A percentile compares a stretch with the other conserved stretches of the same genome.
phyloP scores from a whole-genome alignment of 768 basidiomycete genomes.

The Termitomyces bulborhizus region DNA sequence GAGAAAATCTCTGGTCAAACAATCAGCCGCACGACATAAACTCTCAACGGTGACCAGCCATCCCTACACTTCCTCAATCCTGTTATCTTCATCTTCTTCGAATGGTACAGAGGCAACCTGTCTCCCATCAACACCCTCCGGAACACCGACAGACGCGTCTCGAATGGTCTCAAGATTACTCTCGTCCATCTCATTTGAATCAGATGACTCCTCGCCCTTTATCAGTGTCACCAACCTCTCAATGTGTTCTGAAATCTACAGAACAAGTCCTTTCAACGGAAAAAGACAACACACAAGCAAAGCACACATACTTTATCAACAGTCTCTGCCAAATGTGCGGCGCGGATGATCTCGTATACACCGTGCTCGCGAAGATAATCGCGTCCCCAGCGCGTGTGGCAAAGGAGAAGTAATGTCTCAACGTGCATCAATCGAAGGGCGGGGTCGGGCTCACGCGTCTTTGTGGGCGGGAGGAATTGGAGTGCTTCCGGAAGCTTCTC shows the following conservation, averaged over 20 bases:
- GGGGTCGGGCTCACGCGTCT: slow-evolving; percentile 75
- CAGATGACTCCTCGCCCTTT: slow-evolving; percentile 67
- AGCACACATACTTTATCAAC: slow-evolving; percentile 70
- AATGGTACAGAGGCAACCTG: slow-evolving; percentile 15
- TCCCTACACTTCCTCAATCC: slow-evolving; percentile 67
- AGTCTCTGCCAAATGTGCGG: slow-evolving; percentile 69
- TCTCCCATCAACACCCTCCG: slow-evolving; percentile 4
- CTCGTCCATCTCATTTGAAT: slow-evolving; percentile 30
- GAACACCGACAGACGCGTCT: slow-evolving; percentile 17
- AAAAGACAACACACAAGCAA: background rate
- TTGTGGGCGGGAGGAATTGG: slow-evolving; percentile 84
- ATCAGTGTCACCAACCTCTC: slow-evolving; percentile 86
- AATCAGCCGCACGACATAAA: background rate
- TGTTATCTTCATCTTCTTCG: slow-evolving; percentile 58
- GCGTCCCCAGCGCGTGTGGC: slow-evolving; percentile 85
- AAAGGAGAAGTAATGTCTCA: slow-evolving; percentile 86
- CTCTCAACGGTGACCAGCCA: background rate
- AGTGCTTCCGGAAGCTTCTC: slow-evolving; percentile 79
- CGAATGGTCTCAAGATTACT: slow-evolving; percentile 14
- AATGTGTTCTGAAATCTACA: slow-evolving; percentile 78
- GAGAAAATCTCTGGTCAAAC: background rate
- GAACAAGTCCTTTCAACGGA: background rate
- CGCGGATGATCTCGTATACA: slow-evolving; percentile 80
- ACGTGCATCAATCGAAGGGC: slow-evolving; percentile 75
- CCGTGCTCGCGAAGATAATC: slow-evolving; percentile 75